A percentile compares a stretch with the other conserved stretches of the same genome.
Evolutionary conservation across 73 alveolate genomes (phyloP).

Genomic region (Effrenium voratum): DNA sequence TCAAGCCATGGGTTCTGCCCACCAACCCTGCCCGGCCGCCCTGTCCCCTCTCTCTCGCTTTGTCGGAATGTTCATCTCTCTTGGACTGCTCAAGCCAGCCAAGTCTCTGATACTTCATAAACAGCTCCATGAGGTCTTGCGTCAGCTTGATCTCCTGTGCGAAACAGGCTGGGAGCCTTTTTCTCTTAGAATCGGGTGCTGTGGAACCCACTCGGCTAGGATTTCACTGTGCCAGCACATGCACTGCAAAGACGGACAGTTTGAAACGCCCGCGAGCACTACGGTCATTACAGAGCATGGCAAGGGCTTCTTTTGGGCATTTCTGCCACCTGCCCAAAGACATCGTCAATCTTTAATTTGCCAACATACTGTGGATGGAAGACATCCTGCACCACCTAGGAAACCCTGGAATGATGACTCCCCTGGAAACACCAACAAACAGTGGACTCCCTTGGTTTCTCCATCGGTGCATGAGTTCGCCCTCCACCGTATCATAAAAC

Average conservation of each 20-base stretch:
- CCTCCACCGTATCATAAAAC: background rate
- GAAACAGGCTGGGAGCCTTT: too few species aligned
- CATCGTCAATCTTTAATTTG: background rate
- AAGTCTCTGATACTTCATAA: constrained; percentile 23
- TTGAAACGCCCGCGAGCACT: background rate
- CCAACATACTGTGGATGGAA: too few species aligned
- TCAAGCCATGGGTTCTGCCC: too few species aligned
- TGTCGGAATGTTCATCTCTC: too few species aligned
- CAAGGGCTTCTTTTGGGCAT: background rate
- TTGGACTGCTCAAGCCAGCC: too few species aligned
- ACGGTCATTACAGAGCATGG: background rate
- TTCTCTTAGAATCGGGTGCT: background rate
- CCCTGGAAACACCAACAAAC: too few species aligned
- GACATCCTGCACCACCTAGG: too few species aligned
- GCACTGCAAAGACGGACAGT: background rate
- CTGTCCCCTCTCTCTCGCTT: too few species aligned
- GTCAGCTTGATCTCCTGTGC: constrained; percentile 51
- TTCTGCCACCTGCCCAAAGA: background rate
- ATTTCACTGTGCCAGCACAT: background rate
- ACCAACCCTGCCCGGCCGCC: too few species aligned
- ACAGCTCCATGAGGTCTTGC: constrained; percentile 45
- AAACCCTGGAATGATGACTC: too few species aligned
- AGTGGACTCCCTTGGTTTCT: too few species aligned
- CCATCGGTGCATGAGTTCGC: too few species aligned
- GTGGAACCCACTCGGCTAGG: background rate